Base-by-base conservation (phyloP, 805 yeast genomes). In the Candida verbasci region DNA sequence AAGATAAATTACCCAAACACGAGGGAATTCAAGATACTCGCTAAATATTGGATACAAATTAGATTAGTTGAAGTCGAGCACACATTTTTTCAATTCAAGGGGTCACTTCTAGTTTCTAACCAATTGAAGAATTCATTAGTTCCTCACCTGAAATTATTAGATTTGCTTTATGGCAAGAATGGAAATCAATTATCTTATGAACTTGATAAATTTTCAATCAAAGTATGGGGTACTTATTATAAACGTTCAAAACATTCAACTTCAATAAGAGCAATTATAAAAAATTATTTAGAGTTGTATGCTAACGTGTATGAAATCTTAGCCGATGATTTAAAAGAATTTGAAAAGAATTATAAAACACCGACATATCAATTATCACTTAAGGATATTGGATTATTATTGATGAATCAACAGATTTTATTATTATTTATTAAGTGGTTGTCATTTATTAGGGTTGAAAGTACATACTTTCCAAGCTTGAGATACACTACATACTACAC, bases 51-150 rank as follows among this genome's bases (percentile, higher is more conserved):
- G 63, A 42, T 53, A n/a, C 53, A 55, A 35, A 34, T 58, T n/a
- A 39, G 60, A 27, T 32, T 51, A n/a, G 41, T 53, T n/a, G 62
- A 55, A 34, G 32, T 56, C 17, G 56, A 52, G 21, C 44, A 41
- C 18, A 43, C 58, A 15, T 57, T 49, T 38, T 56, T 56, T 42
- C 64, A 56, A 37, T 46, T 47, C 25, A 52, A 53, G 30, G 60
- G 59, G 1, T 45, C 57, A 8, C 46, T 57, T 20, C 35, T 57
- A 27, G 40, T 50, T 15, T 51, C 58, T 9, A 46, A 49, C 23
- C 50, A 49, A 37, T 44, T 55, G 29, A 53, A 49, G 26, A 45
- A 50, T 29, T 41, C 61, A 1, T 40, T 59, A 17, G 43, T 50
- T 6, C 65, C 65, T 4, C 50, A 53, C 39, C 35, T 34, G 20